Evolutionary conservation across 805 yeast genomes (phyloP), one percentile per base, ranked within the genome.

Genomic region (Ascoidea asiatica): DNA sequence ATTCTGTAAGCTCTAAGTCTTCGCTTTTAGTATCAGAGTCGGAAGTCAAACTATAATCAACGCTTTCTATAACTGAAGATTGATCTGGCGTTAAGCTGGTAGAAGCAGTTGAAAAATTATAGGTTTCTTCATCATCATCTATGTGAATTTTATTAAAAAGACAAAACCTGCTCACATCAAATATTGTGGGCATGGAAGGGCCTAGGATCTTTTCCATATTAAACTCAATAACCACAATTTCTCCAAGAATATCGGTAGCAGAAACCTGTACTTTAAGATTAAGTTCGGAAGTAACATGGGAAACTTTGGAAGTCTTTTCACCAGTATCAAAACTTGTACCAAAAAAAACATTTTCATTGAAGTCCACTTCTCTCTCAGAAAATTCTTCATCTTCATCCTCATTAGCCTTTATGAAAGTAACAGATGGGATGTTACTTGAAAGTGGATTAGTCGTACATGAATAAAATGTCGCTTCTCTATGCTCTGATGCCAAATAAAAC

Each of bases 371-470:
- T 11, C 40, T 38, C 21, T 43, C 43, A 37, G 39, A 44, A 43
- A 38, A 42, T 13, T 52, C 52, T 18, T 54, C 57, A 5, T 40
- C 43, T 11, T 43, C 43, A 35, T 53, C 46, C 18, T 38, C 45
- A 15, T 44, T 38, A n/a, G 21, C 39, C 2, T 47, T 49, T 17
- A 68, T 48, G 41, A 77, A 64, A 20, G 69, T 56, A 1, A 75
- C 70, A 44, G 67, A 74, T 0, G 87, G 76, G 8, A 80, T 66
- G 52, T 81, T 80, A 51, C 76, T 79, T 5, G 65, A 52, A 17
- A 80, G 48, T 39, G 63, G 65, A 37, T 66, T 70, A 1, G 75
- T 58, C 33, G 56, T 61, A 3, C 65, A 56, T 38, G 56, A 61
- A 19, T 48, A 47, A 8, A 54, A 44, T 0, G 36, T 36, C 4